Base-by-base conservation (phyloP, 148 eudicot species). In the Rhododendron vialii region DNA sequence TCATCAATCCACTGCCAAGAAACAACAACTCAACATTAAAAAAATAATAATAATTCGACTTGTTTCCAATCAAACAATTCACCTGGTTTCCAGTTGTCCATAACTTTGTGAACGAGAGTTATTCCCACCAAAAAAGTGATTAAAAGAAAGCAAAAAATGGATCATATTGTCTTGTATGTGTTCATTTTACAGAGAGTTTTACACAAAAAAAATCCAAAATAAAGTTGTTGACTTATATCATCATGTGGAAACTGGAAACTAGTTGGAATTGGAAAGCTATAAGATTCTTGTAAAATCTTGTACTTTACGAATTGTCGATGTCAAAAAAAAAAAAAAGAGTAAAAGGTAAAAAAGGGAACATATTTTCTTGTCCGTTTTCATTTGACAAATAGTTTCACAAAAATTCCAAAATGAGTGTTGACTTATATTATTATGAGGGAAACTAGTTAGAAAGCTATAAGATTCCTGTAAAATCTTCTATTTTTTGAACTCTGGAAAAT, bases 1-100 rank as follows among this genome's bases (percentile, higher is more conserved):
- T 77, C 93, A 87, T 95, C 99, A 57, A 88, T 80, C 94, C 94
- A 95, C 99, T 98, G 90, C 94, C 38, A 13, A 38, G 18, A 50
- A 73, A 74, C 61, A 53, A 13, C 57, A 7, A 7, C 38, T 11
- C 15, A 15, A 71, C 86, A 33, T 33, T 33, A 12, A 61, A 5
- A 41, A 69, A 5, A 2, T 17, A 26, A 50, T n/a, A 38, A 2
- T 17, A 28, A 51, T n/a, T 73, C 53, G 0, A 20, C 18, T 13
- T 2, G 0, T 28, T 17, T 36, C 4, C 73, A 7, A 17, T 26
- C 85, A 48, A 12, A 24, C n/a, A 41, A 6, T 51, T 51, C 41
- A 51, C 2, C 41, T 17, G 30, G 30, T 2, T 65, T 65, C 17
- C 73, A 65, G 11, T 0, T n/a, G 7, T 20, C 28, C 7, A 63